A percentile compares a stretch with the other conserved stretches of the same genome.
Conservation (phyloP, 495 filamentous ascomycete genomes). For the Xylaria bambusicola region DNA sequence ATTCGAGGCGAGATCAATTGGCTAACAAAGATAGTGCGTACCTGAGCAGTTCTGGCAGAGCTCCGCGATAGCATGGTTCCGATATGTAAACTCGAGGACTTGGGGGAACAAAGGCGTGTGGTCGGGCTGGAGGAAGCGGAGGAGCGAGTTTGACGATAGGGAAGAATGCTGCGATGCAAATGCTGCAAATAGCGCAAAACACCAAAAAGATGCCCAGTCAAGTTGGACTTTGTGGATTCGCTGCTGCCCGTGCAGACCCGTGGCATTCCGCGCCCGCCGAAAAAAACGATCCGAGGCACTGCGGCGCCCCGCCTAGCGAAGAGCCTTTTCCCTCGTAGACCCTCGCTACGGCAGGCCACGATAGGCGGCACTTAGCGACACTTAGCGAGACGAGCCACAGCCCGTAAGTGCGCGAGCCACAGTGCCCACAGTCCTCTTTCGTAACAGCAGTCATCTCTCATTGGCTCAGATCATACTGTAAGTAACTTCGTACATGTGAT, state of each 20-base stretch:
- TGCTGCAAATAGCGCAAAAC: conserved; percentile 37
- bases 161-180: conserved; percentile 24
- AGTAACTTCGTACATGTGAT: too few relatives aligned
- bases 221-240: conserved; percentile 7
- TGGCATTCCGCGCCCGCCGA: conserved; percentile 36
- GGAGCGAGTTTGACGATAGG: conserved; percentile 15
- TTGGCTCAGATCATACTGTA: background rate
- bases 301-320: background rate
- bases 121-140: conserved; percentile 11
- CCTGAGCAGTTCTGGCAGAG: conserved; percentile 53
- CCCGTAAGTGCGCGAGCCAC: background rate
- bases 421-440: background rate
- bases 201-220: conserved; percentile 23
- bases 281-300: conserved; percentile 5
- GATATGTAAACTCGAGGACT: conserved; percentile 3
- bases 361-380: background rate
- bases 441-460: background rate
- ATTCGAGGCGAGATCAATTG: background rate
- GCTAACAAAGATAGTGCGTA: conserved; percentile 26
- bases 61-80: conserved; percentile 63
- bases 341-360: too few relatives aligned
- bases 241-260: too few relatives aligned
- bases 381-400: background rate
- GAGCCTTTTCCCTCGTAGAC: background rate
- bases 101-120: conserved; percentile 6